Evolutionary conservation across 2,329 filamentous ascomycete species (phyloP).

Genomic region (Alternaria postmessia): DNA sequence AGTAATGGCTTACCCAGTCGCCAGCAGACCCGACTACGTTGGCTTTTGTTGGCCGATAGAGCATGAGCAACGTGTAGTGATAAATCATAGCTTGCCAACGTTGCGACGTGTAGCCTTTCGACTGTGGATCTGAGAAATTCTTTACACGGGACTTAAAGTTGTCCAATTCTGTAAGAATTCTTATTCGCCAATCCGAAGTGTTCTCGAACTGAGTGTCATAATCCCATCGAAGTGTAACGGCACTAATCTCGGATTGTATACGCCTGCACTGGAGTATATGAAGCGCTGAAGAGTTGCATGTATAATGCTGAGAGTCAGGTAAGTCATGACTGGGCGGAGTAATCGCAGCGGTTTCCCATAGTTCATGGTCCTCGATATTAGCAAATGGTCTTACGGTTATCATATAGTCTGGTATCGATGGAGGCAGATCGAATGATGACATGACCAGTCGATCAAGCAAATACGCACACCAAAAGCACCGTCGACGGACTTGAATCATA

Average conservation of each 20-base stretch:
- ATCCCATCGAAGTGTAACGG: slow-evolving; percentile 26
- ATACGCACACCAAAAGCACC: slow-evolving; percentile 33
- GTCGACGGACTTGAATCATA: slow-evolving; percentile 23
- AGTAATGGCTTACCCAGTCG: slow-evolving; percentile 17
- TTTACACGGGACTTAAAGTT: slow-evolving; percentile 25
- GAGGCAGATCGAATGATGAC: slow-evolving; percentile 27
- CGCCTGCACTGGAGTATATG: slow-evolving; percentile 31
- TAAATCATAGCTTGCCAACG: slow-evolving; percentile 33
- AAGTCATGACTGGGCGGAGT: slow-evolving; percentile 16
- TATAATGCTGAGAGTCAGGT: slow-evolving; percentile 21
- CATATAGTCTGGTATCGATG: slow-evolving; percentile 25
- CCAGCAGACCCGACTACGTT: slow-evolving; percentile 26
- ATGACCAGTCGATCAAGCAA: slow-evolving; percentile 28
- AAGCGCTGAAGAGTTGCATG: slow-evolving; percentile 23
- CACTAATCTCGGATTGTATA: slow-evolving; percentile 30
- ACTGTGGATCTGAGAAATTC: slow-evolving; percentile 27
- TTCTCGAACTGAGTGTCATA: slow-evolving; percentile 22
- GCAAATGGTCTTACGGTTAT: slow-evolving; percentile 26
- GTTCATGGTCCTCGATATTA: slow-evolving; percentile 26
- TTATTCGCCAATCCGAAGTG: slow-evolving; percentile 24
- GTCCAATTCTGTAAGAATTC: slow-evolving; percentile 26
- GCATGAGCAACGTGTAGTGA: slow-evolving; percentile 27
- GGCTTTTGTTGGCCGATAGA: slow-evolving; percentile 27
- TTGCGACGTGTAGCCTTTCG: slow-evolving; percentile 31
- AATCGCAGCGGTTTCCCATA: slow-evolving; percentile 16